phyloP scores from a whole-genome alignment of 202 grass and related monocot genomes.

The Alloteropsis angusta region DNA sequence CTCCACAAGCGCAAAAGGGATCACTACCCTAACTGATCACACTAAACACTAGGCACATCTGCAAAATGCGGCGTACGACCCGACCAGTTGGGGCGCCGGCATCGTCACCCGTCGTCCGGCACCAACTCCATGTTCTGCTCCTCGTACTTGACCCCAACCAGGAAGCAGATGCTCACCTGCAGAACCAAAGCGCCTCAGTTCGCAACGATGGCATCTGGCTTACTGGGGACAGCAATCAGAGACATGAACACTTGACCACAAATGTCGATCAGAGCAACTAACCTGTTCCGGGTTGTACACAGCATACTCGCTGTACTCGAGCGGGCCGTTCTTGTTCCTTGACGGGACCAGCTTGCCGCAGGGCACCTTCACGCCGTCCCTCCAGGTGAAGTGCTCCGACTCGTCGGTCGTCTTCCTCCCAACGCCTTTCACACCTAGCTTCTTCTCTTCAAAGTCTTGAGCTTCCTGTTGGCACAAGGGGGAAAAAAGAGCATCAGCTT shows the following conservation, averaged over 20 bases:
- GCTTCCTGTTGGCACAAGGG: slow-evolving; percentile 30
- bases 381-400: slow-evolving; percentile 71
- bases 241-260: neutral
- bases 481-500: neutral
- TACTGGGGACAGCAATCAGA: neutral
- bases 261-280: neutral
- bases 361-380: slow-evolving; percentile 61
- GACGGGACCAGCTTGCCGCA: slow-evolving; percentile 70
- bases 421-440: slow-evolving; percentile 41
- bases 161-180: slow-evolving; percentile 74
- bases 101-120: slow-evolving; percentile 32
- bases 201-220: neutral
- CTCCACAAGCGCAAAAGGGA: neutral
- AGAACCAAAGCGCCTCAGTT: neutral
- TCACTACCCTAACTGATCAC: neutral
- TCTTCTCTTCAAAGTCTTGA: slow-evolving; percentile 40
- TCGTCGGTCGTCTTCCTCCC: slow-evolving; percentile 62
- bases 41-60: neutral
- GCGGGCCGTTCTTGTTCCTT: slow-evolving; percentile 38
- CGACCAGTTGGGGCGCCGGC: neutral
- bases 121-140: slow-evolving; percentile 67
- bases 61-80: slow-evolving; percentile 1
- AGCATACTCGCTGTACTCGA: slow-evolving; percentile 74
- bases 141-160: slow-evolving; percentile 73
- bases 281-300: slow-evolving; percentile 87